Evolutionary conservation across 1,284 basidiomycete genomes (phyloP), one percentile per base, ranked within the genome.

Genomic region (Austroboletus novae-zelandiae): DNA sequence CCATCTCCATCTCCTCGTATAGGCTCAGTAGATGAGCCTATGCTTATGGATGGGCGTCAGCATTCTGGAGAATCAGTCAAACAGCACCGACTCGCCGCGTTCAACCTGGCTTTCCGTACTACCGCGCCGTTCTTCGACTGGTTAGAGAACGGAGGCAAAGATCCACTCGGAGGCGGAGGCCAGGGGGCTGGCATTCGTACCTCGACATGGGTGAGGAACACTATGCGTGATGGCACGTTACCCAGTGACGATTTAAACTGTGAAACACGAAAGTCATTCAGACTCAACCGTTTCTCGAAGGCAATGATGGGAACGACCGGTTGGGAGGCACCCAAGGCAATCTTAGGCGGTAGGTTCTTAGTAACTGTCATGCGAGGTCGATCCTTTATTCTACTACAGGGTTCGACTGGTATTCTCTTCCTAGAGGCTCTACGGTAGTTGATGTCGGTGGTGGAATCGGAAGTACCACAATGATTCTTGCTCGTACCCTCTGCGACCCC

Each of bases 361-460:
- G 8, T 18, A n/a, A 43, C 3, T 23, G 23, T 46, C 34, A 9
- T 36, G 32, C 15, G n/a, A 9, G 9, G 27, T 42, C 35, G 7
- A 17, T 34, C 43, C 15, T 44, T 49, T 55, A 37, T 47, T 47
- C 50, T 23, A 45, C 31, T 39, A 43, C 37, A 86, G 85, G 76
- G 7, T 86, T 86, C 58, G 79, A 83, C 52, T 89, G 86, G 81
- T 66, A 71, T 15, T 71, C 74, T 6, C 71, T 89, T 17, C 74
- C 75, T 3, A 67, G 61, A n/a, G 77, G 77, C 3, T 79, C 81
- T 37, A 66, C 79, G 9, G 69, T 89, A 27, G 82, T 90, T 4
- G 87, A 90, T 56, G 86, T 90, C 2, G 87, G 87, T 0, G 86
- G 86, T 8, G 86, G 87, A 1, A 84, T 87, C 40, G 88, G 87